Percentiles rank a stretch among this genome's conserved stretches.
Evolutionary conservation across 2,329 filamentous ascomycete genomes (phyloP).

Genomic region (Zarea fungicola): DNA sequence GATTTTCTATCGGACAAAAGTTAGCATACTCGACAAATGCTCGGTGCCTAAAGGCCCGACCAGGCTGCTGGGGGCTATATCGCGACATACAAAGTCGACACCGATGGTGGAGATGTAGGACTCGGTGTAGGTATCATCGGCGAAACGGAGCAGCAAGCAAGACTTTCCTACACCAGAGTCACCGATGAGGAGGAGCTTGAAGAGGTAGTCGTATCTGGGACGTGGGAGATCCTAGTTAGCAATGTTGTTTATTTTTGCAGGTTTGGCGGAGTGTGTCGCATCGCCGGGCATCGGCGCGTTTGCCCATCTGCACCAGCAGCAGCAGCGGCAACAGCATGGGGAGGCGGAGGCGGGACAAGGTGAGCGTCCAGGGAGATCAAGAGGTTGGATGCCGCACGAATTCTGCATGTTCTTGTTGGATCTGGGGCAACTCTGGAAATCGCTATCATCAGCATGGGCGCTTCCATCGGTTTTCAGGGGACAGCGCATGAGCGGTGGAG

Average conservation of each 20-base stretch:
- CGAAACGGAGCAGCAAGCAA: conserved; percentile 94
- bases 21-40: neutral
- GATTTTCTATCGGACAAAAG: conserved; percentile 74
- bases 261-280: too few species aligned
- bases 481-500: conserved; percentile 17
- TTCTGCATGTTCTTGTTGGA: neutral
- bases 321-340: neutral
- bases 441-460: conserved; percentile 16
- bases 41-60: too few species aligned
- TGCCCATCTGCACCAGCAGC: neutral
- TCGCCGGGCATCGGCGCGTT: conserved; percentile 2
- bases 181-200: conserved; percentile 99
- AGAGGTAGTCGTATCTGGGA: conserved; percentile 99
- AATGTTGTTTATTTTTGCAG: conserved; percentile 4
- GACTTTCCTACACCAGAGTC: conserved; percentile 99
- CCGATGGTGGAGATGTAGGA: conserved; percentile 99
- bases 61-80: neutral
- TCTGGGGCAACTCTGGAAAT: conserved; percentile 13
- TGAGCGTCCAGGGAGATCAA: neutral
- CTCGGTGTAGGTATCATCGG: conserved; percentile 98
- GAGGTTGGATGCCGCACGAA: neutral
- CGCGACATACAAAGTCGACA: conserved; percentile 86
- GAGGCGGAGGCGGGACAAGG: neutral
- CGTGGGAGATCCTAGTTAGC: conserved; percentile 21
- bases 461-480: conserved; percentile 22